phyloP scores from a whole-genome alignment of 1,284 basidiomycete species.

The Microbotryum intermedium region DNA sequence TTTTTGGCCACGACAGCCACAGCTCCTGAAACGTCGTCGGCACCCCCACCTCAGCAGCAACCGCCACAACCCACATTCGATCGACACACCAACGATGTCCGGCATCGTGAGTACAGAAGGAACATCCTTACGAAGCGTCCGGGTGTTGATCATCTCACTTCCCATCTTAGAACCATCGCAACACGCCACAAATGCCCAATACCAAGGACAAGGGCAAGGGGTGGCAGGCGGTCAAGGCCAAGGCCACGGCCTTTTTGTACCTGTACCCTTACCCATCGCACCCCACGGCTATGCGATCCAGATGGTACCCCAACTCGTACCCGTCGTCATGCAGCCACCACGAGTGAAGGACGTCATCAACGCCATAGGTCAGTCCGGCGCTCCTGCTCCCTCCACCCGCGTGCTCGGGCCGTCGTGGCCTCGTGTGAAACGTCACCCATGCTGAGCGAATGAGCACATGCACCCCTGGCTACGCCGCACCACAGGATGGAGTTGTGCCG shows the following conservation, averaged over 20 bases:
- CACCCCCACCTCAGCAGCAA: not conserved
- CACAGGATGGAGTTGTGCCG: slow-evolving; percentile 20
- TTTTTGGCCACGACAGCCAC: not conserved
- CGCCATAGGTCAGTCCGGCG: slow-evolving; percentile 17
- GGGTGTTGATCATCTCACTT: not conserved
- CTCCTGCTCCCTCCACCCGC: not conserved
- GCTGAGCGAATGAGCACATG: not conserved
- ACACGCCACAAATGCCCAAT: too few species aligned
- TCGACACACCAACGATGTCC: not conserved
- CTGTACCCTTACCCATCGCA: not conserved
- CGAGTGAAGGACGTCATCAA: slow-evolving; percentile 15
- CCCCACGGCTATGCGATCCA: not conserved
- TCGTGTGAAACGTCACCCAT: too few species aligned
- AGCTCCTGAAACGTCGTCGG: not conserved
- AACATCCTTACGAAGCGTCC: not conserved
- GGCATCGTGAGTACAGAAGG: not conserved
- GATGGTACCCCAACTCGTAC: not conserved
- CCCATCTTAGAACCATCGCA: too few species aligned
- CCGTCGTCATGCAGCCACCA: slow-evolving; percentile 7
- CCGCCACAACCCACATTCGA: not conserved
- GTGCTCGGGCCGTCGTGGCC: not conserved
- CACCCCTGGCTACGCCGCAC: not conserved
- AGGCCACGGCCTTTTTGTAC: too few species aligned
- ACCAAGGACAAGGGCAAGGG: too few species aligned
- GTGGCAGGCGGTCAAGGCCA: too few species aligned